Conservation (phyloP, 306 rosid genomes). For the Abrus pulchellus region DNA sequence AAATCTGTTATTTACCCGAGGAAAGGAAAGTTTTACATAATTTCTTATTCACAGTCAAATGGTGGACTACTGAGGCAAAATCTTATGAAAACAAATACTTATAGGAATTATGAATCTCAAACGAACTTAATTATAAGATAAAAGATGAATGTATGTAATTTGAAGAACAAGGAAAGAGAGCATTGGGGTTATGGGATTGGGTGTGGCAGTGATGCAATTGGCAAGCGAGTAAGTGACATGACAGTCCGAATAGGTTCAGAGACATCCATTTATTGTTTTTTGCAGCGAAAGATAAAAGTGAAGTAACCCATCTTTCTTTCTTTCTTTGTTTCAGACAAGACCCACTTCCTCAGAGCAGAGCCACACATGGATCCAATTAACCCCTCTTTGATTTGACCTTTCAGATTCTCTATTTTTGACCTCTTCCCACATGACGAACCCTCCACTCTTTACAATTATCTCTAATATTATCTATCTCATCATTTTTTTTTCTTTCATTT, state of each 20-base stretch:
- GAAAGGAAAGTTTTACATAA: too few relatives aligned
- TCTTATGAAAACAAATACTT: too few relatives aligned
- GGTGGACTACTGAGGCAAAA: too few relatives aligned
- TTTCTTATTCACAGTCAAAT: too few relatives aligned
- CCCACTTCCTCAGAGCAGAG: conserved; percentile 51
- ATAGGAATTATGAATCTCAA: too few relatives aligned
- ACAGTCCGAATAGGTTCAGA: conserved; percentile 45
- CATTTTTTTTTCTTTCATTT: too few relatives aligned
- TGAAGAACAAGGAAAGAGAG: too few relatives aligned
- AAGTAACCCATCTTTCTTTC: conserved; percentile 39
- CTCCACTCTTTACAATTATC: background rate
- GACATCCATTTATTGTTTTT: conserved; percentile 50
- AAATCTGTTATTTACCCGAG: too few relatives aligned
- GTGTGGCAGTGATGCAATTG: conserved; percentile 5
- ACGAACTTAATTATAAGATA: too few relatives aligned
- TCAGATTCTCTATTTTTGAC: conserved; percentile 78
- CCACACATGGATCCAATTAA: conserved; percentile 60
- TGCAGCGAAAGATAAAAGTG: conserved; percentile 39
- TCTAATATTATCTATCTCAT: too few relatives aligned
- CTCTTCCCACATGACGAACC: conserved; percentile 46
- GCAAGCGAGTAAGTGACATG: conserved; percentile 45
- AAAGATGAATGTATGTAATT: too few relatives aligned
- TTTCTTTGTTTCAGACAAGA: conserved; percentile 54
- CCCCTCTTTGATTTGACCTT: conserved; percentile 84
- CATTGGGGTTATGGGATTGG: background rate